Base-by-base conservation (phyloP, 345 rosid species). In the Salix suchowensis region DNA sequence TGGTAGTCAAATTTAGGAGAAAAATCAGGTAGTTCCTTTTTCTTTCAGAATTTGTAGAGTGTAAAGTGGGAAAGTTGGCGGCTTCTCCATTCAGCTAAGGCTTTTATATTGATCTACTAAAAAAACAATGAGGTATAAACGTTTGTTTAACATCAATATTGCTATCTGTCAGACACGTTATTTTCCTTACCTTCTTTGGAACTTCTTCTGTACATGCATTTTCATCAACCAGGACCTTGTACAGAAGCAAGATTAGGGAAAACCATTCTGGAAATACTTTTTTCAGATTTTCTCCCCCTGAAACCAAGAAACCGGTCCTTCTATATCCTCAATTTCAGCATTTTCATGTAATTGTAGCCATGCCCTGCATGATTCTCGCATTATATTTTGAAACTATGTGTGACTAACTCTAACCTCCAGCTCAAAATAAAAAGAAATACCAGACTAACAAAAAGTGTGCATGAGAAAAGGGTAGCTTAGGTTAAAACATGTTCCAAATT, bases 31-130 rank as follows among this genome's bases (percentile, higher is more conserved):
- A 23, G 37, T 18, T 7, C 34, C 15, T 8, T n/a, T 12, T 77
- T 21, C 40, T 28, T 71, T 21, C 40, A 34, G 71, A 72, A 54
- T 50, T 23, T 66, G 46, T 21, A 78, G 64, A 77, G 71, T 66
- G n/a, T 15, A 7, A 37, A 58, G 26, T 61, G 48, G 39, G 28
- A 54, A 75, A 73, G 26, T 2, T 19, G 39, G 34, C 14, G 12
- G 37, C 26, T 54, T 30, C 62, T 52, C 77, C 46, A 30, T 65
- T 46, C 44, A 65, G 48, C 30, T 10, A 16, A 67, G 46, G 46
- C 61, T 32, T 9, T 34, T 23, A 15, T n/a, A 61, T 12, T 14
- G 13, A 28, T 60, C 55, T 39, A 42, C 58, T 36, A 5, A 7
- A 65, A 18, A 13, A 28, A 19, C 39, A 34, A 30, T 7, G 39